A percentile compares a stretch with the other conserved stretches of the same genome.
phyloP scores from a whole-genome alignment of 768 basidiomycete species.

The Saitozyma podzolica region DNA sequence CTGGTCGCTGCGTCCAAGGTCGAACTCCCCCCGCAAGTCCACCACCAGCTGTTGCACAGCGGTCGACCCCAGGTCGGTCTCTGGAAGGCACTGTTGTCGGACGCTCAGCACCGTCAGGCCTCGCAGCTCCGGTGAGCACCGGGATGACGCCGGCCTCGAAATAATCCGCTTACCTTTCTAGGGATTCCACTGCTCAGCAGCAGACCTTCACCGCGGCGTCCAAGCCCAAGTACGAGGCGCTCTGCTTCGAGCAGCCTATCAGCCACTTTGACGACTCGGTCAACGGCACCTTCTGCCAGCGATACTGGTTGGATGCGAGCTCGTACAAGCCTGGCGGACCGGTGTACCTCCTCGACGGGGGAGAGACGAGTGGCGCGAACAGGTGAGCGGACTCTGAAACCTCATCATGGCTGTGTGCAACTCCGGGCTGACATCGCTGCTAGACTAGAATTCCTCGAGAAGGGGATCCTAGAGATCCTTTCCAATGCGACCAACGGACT shows the following conservation, averaged over 20 bases:
- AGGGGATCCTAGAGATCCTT: slow-evolving; percentile 83
- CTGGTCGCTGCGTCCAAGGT: not conserved
- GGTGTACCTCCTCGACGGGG: slow-evolving; percentile 87
- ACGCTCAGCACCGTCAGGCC: slow-evolving; percentile 1
- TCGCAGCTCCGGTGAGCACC: not conserved
- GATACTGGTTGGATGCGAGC: slow-evolving; percentile 87
- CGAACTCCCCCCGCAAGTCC: slow-evolving; percentile 24
- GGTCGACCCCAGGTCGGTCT: slow-evolving; percentile 42
- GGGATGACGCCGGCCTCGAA: not conserved
- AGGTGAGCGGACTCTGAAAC: slow-evolving; percentile 37
- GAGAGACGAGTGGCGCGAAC: slow-evolving; percentile 84
- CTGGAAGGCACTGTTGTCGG: slow-evolving; percentile 29
- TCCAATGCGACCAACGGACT: slow-evolving; percentile 81
- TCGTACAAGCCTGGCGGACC: slow-evolving; percentile 77
- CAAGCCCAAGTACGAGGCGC: slow-evolving; percentile 27
- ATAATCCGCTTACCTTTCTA: not conserved
- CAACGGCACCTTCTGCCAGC: slow-evolving; percentile 72
- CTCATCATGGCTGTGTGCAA: not conserved
- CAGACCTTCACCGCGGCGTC: not conserved
- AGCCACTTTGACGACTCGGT: slow-evolving; percentile 68
- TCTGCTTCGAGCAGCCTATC: slow-evolving; percentile 78
- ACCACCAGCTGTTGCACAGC: slow-evolving; percentile 27
- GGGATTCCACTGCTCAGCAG: not conserved
- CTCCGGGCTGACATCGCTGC: slow-evolving; percentile 9
- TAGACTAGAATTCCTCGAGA: slow-evolving; percentile 63